Evolutionary conservation across 2,329 filamentous ascomycete species (phyloP).

Genomic region (Pseudogymnoascus sp.): DNA sequence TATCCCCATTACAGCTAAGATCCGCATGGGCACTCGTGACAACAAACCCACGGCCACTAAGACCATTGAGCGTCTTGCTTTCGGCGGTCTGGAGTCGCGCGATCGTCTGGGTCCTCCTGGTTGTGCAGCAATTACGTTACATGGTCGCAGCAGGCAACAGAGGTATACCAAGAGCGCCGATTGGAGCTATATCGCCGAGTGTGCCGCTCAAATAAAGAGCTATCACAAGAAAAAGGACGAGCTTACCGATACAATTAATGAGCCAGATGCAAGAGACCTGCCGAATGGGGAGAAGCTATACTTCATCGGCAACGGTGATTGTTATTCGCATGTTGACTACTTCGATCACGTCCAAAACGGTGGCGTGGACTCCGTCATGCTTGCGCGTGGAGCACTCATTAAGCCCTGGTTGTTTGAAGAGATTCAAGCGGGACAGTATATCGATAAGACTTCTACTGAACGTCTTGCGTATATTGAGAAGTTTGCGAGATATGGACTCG

Average conservation of each 20-base stretch:
- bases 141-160: constrained; percentile 89
- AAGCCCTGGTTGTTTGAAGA: constrained; percentile 99
- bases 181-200: constrained; percentile 91
- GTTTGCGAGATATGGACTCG: constrained; percentile 83
- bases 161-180: constrained; percentile 89
- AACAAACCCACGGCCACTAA: constrained; percentile 72
- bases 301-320: constrained; percentile 95
- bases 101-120: constrained; percentile 69
- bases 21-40: constrained; percentile 83
- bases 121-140: constrained; percentile 90
- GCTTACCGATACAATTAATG: constrained; percentile 67
- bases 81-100: constrained; percentile 68
- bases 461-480: constrained; percentile 80
- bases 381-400: constrained; percentile 89
- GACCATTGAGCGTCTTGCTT: constrained; percentile 73
- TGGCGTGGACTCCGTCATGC: constrained; percentile 89
- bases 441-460: constrained; percentile 89
- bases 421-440: constrained; percentile 83
- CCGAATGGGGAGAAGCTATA: constrained; percentile 66
- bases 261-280: constrained; percentile 69
- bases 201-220: constrained; percentile 73
- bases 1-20: constrained; percentile 89
- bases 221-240: constrained; percentile 65
- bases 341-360: constrained; percentile 68
- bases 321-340: constrained; percentile 89